These are phyloP conservation scores for Aphanomyces cochlioides DNA, from an alignment of 352 stramenopile species.

Conservation along the genomic window DNA sequence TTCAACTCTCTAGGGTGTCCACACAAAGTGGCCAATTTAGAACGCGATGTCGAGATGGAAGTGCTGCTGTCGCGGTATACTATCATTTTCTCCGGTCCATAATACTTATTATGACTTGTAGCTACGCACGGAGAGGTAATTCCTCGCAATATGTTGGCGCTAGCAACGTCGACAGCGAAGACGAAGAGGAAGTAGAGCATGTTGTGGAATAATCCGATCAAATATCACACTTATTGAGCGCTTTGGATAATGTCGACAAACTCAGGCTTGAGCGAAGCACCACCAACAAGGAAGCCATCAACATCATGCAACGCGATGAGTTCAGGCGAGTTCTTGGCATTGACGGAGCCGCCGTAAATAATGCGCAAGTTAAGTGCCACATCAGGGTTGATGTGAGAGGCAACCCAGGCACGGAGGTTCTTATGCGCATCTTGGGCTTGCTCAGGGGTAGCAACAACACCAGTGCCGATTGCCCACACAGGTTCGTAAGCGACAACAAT, in stretches of 20 bases:
- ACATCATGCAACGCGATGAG: constrained; percentile 87
- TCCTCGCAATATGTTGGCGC: not conserved
- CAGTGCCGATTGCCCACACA: constrained; percentile 97
- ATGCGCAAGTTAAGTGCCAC: constrained; percentile 79
- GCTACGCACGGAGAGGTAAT: not conserved
- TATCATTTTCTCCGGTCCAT: not conserved
- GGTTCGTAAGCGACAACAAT: constrained; percentile 96
- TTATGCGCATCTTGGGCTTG: constrained; percentile 93
- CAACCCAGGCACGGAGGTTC: constrained; percentile 77
- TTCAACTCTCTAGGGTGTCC: constrained; percentile 51
- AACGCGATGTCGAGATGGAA: constrained; percentile 86
- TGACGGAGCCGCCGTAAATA: constrained; percentile 93
- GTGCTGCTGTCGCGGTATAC: constrained; percentile 30
- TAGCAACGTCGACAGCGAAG: constrained; percentile 5
- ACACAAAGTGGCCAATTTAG: constrained; percentile 55
- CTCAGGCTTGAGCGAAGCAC: constrained; percentile 90
- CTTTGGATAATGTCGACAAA: constrained; percentile 74
- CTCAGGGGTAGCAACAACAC: constrained; percentile 92
- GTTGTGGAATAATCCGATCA: constrained; percentile 19
- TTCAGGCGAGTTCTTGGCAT: constrained; percentile 82
- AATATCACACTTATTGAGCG: constrained; percentile 37
- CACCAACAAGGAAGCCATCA: constrained; percentile 93
- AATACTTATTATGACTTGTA: not conserved
- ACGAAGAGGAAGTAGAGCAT: constrained; percentile 28
- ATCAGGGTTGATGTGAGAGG: constrained; percentile 51